Evolutionary conservation across 306 rosid species (phyloP), one percentile per base, ranked within the genome.

Genomic region (Fragaria iinumae): DNA sequence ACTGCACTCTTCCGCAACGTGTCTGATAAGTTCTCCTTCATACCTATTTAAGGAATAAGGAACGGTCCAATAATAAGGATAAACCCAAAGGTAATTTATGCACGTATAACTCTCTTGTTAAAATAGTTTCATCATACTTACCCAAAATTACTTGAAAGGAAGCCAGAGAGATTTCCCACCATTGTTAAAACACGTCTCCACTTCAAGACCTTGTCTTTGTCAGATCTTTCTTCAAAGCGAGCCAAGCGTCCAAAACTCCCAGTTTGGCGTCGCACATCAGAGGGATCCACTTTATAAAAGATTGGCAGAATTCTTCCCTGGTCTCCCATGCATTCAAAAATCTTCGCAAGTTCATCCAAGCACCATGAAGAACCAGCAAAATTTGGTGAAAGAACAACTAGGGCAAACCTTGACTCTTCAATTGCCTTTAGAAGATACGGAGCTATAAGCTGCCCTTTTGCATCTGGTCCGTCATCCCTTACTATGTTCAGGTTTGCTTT

Each of bases 61-160:
- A 52, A 52, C 1, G 20, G 21, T 14, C 55, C 32, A 2, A 29
- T 2, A 14, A 49, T 49, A 16, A 49, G 20, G 47, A 43, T 3
- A 16, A 49, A 13, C 6, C 55, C 18, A 49, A 49, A 49, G 13
- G 55, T 25, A 25, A 25, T 25, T 25, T 49, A 49, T 36, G 39
- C 39, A 14, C 2, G 18, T 49, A 2, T 49, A 49, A 16, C 55
- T 49, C 7, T 49, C 20, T 49, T 14, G 47, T 43, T 43, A 43
- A 43, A 6, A 43, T 43, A 9, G 47, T 43, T 43, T 43, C 12
- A 9, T 43, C 47, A 43, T 8, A 9, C 45, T 43, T 43, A 43
- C 45, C 2, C 2, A 6, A 8, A 43, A 2, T 1, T 7, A 1
- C 10, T 6, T 6, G 45, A 43, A 1, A 0, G 0, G 11, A 7